Conservation (phyloP, 2,329 filamentous ascomycete genomes). For the Trichothecium roseum region DNA sequence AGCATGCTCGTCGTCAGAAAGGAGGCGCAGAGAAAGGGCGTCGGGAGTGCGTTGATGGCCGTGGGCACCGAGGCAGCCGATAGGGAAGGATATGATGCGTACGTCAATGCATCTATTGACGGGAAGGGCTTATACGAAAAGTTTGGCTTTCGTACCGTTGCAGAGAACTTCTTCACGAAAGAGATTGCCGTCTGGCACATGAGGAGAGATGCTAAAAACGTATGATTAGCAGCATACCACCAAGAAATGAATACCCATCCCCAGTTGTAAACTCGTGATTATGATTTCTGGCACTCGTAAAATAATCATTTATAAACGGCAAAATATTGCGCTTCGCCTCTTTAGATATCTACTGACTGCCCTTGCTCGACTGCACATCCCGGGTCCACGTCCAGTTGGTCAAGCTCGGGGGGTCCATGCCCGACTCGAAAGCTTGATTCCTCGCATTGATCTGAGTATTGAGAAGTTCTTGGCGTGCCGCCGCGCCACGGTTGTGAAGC, state of each 20-base stretch:
- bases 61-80: slow-evolving; percentile 20
- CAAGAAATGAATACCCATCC: too few relatives aligned
- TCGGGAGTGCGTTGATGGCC: slow-evolving; percentile 20
- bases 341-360: too few relatives aligned
- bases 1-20: slow-evolving; percentile 20
- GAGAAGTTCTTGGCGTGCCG: slow-evolving; percentile 52
- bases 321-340: too few relatives aligned
- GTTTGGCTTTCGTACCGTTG: slow-evolving; percentile 16
- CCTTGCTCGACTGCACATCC: slow-evolving; percentile 26
- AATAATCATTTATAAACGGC: too few relatives aligned
- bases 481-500: slow-evolving; percentile 52
- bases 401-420: slow-evolving; percentile 57
- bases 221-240: too few relatives aligned
- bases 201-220: slow-evolving; percentile 11
- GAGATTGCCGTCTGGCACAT: slow-evolving; percentile 17
- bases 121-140: slow-evolving; percentile 17
- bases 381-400: slow-evolving; percentile 57
- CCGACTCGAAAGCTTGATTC: slow-evolving; percentile 57
- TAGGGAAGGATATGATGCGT: slow-evolving; percentile 15
- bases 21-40: slow-evolving; percentile 18
- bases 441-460: slow-evolving; percentile 54
- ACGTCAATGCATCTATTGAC: slow-evolving; percentile 15
- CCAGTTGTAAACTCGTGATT: too few relatives aligned
- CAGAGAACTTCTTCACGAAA: slow-evolving; percentile 10
- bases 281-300: too few relatives aligned